Base-by-base conservation (phyloP, 306 rosid genomes). In the Senna tora region DNA sequence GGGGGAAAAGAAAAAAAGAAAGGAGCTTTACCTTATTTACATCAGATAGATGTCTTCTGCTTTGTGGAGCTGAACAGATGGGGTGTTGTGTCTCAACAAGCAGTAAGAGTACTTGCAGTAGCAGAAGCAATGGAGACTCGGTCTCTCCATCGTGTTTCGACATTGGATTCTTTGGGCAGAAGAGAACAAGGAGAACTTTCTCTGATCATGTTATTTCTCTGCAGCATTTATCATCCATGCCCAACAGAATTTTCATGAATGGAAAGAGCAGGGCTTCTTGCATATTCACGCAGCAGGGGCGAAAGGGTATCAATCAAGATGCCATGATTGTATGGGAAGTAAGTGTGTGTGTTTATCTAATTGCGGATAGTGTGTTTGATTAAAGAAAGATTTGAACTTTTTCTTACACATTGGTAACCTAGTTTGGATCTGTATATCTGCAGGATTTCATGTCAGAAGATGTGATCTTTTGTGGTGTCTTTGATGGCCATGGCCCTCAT, bases 271-370 rank as follows among this genome's bases (percentile, higher is more conserved):
- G 74, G 49, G 79, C 90, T 50, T 87, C 98, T 64, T 93, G 98
- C 84, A 79, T 91, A 77, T 95, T 88, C 74, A 91, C 96, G 0
- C 97, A 95, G 84, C 97, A 91, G 74, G 99, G 99, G 22, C 90
- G 91, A 2, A 95, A 95, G 79, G 99, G 99, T 62, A 76, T 91
- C 74, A 95, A 95, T 81, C 99, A 95, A 84, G 99, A 95, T 75
- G 95, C 99, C 71, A 95, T 95, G 99, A 69, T 95, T 77, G 97
- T 91, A 20, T 95, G 99, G 99, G 99, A 95, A 84, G 99, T 94
- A 81, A 75, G 96, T 86, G 54, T 73, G 30, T 42, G 6, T 36
- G 39, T 36, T 65, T 32, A 72, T 64, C 46, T 42, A 19, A 25
- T 25, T 25, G 30, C 1, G 30, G 1, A 25, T 25, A 1, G 1